Conservation (phyloP, 1,284 basidiomycete genomes). For the Pholiota adiposa region DNA sequence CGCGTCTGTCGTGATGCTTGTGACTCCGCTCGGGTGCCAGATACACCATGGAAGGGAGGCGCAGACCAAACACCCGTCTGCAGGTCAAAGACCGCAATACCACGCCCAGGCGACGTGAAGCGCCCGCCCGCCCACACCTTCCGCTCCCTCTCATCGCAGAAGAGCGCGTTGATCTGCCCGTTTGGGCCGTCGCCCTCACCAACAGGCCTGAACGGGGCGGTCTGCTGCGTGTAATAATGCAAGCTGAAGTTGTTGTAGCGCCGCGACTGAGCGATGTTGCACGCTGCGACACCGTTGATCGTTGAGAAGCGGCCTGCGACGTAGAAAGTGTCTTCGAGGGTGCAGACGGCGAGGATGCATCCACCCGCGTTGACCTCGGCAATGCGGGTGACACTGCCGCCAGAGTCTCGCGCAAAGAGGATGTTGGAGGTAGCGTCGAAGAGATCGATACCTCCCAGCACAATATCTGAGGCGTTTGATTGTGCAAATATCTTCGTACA, state of each 20-base stretch:
- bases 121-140: slow-evolving; percentile 87
- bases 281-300: slow-evolving; percentile 58
- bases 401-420: slow-evolving; percentile 64
- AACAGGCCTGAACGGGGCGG: slow-evolving; percentile 63
- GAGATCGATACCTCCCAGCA: slow-evolving; percentile 76
- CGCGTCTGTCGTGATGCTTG: slow-evolving; percentile 76
- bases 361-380: slow-evolving; percentile 76
- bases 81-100: slow-evolving; percentile 82
- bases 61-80: slow-evolving; percentile 70
- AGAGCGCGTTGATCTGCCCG: slow-evolving; percentile 77
- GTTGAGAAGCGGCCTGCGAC: slow-evolving; percentile 80
- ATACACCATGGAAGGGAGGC: slow-evolving; percentile 84
- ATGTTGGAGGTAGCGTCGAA: slow-evolving; percentile 75
- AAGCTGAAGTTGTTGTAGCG: background rate
- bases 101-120: slow-evolving; percentile 73
- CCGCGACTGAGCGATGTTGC: slow-evolving; percentile 57
- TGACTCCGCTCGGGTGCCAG: slow-evolving; percentile 73
- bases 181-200: slow-evolving; percentile 64
- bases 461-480: background rate
- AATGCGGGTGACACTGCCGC: slow-evolving; percentile 65
- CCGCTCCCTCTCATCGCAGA: slow-evolving; percentile 75
- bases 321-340: slow-evolving; percentile 67
- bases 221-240: slow-evolving; percentile 64
- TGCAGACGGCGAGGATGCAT: slow-evolving; percentile 66
- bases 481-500: background rate